Base-by-base conservation (phyloP, 306 rosid species). In the Glycine soja region DNA sequence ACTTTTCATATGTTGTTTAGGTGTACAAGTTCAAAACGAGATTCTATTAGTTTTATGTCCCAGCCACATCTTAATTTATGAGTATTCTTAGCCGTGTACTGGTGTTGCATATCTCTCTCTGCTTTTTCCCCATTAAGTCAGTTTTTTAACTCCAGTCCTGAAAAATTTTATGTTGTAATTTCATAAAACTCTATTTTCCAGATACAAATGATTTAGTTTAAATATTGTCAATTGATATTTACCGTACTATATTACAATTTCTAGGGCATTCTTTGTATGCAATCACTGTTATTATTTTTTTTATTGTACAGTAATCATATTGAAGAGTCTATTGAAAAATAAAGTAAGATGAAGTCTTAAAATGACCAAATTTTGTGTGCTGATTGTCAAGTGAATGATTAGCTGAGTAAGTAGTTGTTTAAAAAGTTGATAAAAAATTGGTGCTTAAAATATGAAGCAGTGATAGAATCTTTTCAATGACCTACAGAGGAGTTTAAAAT, bases 1-100 rank as follows among this genome's bases (percentile, higher is more conserved):
- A 79, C 68, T 81, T 84, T 78, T 81, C 77, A 46, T 74, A 10
- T 63, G 43, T 70, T 78, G 72, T 52, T 56, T 63, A 32, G 56
- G 6, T 76, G 73, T 83, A 24, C 30, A 24, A 24, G 57, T 67
- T 83, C 43, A 77, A 59, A 10, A 45, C 1, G n/a, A 51, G 38
- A 59, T 30, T 79, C 56, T 76, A 13, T 42, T 54, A 64, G 75
- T 70, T 80, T 53, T 62, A 63, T 59, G 50, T 43, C 13, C 18
- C 15, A 8, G 73, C 18, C 64, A 51, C 43, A 36, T 52, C 56
- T 63, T 36, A 54, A 63, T 62, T 52, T 70, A 10, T 13, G 52
- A 47, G 56, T 61, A 43, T 70, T 15, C 74, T 30, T 62, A 15
- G 69, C 75, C 51, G 52, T 52, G 19, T 51, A 69, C 19, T 50